These are phyloP conservation scores for Scedosporium aurantiacum DNA, from an alignment of 2,329 filamentous ascomycete species.

Conservation along the genomic window DNA sequence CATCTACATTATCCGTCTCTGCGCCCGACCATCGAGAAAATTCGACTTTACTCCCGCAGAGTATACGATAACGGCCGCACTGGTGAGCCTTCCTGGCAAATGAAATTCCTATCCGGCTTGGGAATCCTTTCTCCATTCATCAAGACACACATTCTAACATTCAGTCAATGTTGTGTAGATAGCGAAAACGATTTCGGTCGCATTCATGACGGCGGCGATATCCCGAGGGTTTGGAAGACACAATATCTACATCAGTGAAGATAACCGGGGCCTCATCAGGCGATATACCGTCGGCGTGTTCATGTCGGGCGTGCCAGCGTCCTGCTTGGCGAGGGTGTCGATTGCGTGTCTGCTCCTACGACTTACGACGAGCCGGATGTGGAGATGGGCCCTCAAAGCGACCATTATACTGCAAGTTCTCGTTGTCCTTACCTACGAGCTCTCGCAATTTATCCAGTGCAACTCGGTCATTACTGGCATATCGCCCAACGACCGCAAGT, in stretches of 20 bases:
- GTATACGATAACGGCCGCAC: background rate
- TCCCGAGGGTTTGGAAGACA: background rate
- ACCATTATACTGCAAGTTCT: background rate
- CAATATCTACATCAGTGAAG: background rate
- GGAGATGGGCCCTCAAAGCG: background rate
- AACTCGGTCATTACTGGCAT: background rate
- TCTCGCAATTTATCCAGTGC: background rate
- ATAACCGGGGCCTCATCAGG: background rate
- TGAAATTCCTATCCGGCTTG: background rate
- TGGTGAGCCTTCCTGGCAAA: background rate
- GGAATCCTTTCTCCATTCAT: background rate
- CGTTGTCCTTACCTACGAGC: background rate
- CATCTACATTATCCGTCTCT: constrained; percentile 1
- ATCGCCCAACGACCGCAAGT: background rate
- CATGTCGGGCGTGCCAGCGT: background rate
- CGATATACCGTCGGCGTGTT: background rate
- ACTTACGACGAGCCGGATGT: background rate
- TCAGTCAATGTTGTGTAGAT: background rate
- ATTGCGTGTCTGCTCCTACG: background rate
- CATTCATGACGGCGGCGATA: constrained; percentile 1
- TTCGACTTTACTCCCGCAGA: background rate
- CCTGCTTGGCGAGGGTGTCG: background rate
- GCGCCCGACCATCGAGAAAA: background rate
- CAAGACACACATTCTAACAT: background rate
- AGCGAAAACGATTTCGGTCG: background rate